Conservation (phyloP, 176 grass and related monocot species). For the Phoenix dactylifera region DNA sequence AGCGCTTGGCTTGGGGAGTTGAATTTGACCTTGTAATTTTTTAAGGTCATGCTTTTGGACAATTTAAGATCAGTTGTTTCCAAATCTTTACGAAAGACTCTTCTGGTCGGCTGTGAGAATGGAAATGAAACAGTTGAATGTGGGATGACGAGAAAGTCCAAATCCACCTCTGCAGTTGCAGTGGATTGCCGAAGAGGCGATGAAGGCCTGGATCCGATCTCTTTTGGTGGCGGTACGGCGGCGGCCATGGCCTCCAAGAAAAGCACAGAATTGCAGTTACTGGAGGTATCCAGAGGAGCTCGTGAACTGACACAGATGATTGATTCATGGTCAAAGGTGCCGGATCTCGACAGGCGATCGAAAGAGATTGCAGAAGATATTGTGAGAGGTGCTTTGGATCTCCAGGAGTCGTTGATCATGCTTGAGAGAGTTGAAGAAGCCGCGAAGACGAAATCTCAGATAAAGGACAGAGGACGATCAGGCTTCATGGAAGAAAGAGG, state of each 20-base stretch:
- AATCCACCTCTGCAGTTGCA: constrained; percentile 23
- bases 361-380: constrained; percentile 54
- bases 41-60: constrained; percentile 61
- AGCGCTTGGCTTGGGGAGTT: constrained; percentile 13
- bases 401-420: constrained; percentile 70
- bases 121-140: constrained; percentile 16
- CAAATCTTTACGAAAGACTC: constrained; percentile 65
- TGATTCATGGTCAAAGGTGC: constrained; percentile 11
- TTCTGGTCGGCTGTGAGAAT: constrained; percentile 33
- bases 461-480: constrained; percentile 34
- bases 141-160: constrained; percentile 3
- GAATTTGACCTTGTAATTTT: constrained; percentile 23
- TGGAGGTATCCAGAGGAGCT: constrained; percentile 19
- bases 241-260: constrained; percentile 29
- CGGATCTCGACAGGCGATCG: constrained; percentile 14
- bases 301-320: constrained; percentile 9
- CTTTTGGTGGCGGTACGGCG: constrained; percentile 21
- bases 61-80: constrained; percentile 76
- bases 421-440: constrained; percentile 46
- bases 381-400: constrained; percentile 61
- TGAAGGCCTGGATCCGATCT: constrained; percentile 18
- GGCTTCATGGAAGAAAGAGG: constrained; percentile 12
- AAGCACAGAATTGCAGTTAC: constrained; percentile 33
- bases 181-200: constrained; percentile 30
- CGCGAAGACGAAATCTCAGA: constrained; percentile 20